Evolutionary conservation across 768 basidiomycete species (phyloP).

Genomic region (Suillus lakei): DNA sequence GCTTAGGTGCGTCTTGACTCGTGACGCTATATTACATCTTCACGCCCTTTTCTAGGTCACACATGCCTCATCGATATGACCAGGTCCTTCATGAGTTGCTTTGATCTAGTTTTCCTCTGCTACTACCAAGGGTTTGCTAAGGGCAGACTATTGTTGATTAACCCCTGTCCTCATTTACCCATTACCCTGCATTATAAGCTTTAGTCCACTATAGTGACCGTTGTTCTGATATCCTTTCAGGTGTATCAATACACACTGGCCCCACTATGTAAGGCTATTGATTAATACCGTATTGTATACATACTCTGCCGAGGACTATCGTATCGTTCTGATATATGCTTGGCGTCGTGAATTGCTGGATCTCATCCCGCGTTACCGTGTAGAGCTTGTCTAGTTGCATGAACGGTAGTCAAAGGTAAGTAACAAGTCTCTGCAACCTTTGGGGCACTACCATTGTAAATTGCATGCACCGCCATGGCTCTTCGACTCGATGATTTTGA

Average conservation of each 20-base stretch:
- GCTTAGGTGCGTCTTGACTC: conserved; percentile 60
- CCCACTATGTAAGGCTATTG: background rate
- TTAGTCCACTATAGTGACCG: background rate
- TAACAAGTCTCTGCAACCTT: background rate
- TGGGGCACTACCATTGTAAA: too few species aligned
- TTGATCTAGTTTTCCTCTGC: conserved; percentile 29
- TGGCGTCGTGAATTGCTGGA: too few species aligned
- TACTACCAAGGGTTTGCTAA: background rate
- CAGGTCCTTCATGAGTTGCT: conserved; percentile 71
- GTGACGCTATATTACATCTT: background rate
- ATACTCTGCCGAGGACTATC: background rate
- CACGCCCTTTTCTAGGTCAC: conserved; percentile 49
- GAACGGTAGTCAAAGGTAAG: background rate
- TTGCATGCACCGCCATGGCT: too few species aligned
- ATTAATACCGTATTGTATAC: background rate
- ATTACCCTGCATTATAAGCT: background rate
- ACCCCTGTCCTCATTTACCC: background rate
- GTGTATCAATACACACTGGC: background rate
- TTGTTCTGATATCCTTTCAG: background rate
- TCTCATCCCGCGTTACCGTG: background rate
- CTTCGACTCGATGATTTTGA: background rate
- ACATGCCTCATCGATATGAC: conserved; percentile 84
- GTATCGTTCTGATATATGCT: background rate
- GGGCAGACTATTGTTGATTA: background rate
- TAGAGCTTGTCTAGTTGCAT: background rate